phyloP scores from a whole-genome alignment of 192 early-diverging fungal genomes.

The Coemansia sp. region DNA sequence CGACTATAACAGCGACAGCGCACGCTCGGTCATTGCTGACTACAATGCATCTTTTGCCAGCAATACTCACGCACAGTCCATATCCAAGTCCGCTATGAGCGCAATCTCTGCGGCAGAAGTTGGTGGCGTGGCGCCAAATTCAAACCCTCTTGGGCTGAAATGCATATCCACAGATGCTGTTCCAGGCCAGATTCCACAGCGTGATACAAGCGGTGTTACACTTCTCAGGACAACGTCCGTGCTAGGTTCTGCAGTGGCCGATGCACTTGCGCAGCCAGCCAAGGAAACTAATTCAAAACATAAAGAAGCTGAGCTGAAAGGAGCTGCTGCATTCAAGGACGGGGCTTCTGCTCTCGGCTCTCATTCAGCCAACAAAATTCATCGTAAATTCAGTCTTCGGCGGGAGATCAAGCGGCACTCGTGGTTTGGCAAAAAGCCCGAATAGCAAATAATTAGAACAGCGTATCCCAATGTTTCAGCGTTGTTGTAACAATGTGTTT shows the following conservation, averaged over 20 bases:
- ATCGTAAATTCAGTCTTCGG: slow-evolving; percentile 28
- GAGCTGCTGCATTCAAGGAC: neutral
- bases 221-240: neutral
- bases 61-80: slow-evolving; percentile 9
- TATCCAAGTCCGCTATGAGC: neutral
- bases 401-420: slow-evolving; percentile 33
- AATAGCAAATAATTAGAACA: slow-evolving; percentile 3
- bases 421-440: slow-evolving; percentile 35
- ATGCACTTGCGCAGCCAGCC: neutral
- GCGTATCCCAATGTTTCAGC: neutral
- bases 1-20: neutral
- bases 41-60: neutral
- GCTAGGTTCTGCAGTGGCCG: neutral
- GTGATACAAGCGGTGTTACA: slow-evolving; percentile 8
- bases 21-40: neutral
- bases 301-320: neutral
- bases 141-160: neutral
- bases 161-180: neutral
- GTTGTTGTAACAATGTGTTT: neutral
- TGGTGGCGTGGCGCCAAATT: neutral
- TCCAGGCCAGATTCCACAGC: neutral
- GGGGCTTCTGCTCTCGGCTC: neutral
- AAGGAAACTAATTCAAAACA: neutral
- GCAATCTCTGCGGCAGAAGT: neutral
- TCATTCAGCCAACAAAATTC: neutral